Conservation (phyloP, 306 rosid species). For the Prinsepia uniflora region DNA sequence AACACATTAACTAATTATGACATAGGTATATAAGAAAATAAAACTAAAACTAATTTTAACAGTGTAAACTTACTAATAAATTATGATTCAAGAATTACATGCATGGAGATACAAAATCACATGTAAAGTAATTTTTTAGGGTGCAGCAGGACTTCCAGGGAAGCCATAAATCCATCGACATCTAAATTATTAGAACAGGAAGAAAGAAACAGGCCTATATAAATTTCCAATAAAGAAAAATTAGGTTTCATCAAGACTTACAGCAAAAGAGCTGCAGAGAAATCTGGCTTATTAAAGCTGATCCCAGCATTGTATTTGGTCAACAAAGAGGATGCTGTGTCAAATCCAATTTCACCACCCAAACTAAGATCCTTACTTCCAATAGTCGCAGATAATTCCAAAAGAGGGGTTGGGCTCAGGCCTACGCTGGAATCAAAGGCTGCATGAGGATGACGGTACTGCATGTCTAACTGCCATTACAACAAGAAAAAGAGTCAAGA, state of each 20-base stretch:
- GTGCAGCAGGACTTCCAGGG: neutral
- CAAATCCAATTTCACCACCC: conserved; percentile 93
- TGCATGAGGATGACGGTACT: conserved; percentile 85
- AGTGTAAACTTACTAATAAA: neutral
- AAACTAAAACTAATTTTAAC: too few relatives aligned
- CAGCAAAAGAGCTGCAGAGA: conserved; percentile 68
- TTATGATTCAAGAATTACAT: neutral
- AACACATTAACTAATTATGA: neutral
- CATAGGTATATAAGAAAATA: neutral
- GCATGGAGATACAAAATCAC: neutral
- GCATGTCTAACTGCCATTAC: conserved; percentile 72
- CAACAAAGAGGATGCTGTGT: conserved; percentile 82
- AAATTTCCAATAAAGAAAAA: conserved; percentile 4
- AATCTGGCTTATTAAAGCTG: conserved; percentile 75
- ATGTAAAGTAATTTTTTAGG: neutral
- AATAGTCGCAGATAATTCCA: conserved; percentile 75
- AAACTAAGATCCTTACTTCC: conserved; percentile 74
- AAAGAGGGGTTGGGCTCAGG: conserved; percentile 72
- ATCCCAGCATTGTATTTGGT: conserved; percentile 78
- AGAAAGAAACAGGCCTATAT: conserved; percentile 3
- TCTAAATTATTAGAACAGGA: neutral
- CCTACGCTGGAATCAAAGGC: conserved; percentile 84
- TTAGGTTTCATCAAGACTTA: conserved; percentile 37
- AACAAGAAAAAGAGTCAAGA: conserved; percentile 23
- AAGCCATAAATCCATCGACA: neutral